Base-by-base conservation (phyloP, 2,329 filamentous ascomycete species). In the Huntiella decipiens region DNA sequence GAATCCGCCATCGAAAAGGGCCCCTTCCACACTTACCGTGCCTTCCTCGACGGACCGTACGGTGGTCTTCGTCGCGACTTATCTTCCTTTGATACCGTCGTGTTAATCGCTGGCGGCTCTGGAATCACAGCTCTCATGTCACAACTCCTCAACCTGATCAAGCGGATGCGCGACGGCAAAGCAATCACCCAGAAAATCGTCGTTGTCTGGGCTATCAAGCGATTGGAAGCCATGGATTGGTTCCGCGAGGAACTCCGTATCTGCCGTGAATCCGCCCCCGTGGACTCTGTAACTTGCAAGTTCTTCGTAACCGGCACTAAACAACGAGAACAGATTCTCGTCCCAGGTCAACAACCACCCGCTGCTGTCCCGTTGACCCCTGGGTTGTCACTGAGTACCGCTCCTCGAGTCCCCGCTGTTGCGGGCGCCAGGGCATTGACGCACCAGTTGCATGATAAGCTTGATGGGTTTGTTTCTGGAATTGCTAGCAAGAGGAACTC, bases 211-310 rank as follows among this genome's bases (percentile, higher is more conserved):
- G 78, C 87, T 4, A 67, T 95, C 53, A 93, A 91, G 62, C 76
- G 82, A 47, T 77, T 91, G 11, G 88, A 95, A 60, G 84, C 85
- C 1, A 85, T 96, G 77, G 85, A 95, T 58, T 96, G 88, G 88
- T 96, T 95, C 68, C 82, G 84, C 53, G 87, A 95, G 62, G 88
- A 95, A 60, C 68, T 95, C 49, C 75, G 86, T 41, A 93, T 95
- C 55, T 94, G 88, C 62, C 75, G 85, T 54, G 84, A 95, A 60
- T 80, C 77, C 43, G 87, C 88, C 7, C 88, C 88, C 1, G 82
- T 83, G 0, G 84, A 91, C 57, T 81, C 82, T 28, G 82, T 95
- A 6, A 83, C 82, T 17, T 95, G 87, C 66, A 87, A 93, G 59
- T 95, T 95, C 66, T 95, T 85, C 62, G 82, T 95, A 53, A 96